phyloP scores from a whole-genome alignment of 306 rosid genomes.

The Cicer yamashitae region DNA sequence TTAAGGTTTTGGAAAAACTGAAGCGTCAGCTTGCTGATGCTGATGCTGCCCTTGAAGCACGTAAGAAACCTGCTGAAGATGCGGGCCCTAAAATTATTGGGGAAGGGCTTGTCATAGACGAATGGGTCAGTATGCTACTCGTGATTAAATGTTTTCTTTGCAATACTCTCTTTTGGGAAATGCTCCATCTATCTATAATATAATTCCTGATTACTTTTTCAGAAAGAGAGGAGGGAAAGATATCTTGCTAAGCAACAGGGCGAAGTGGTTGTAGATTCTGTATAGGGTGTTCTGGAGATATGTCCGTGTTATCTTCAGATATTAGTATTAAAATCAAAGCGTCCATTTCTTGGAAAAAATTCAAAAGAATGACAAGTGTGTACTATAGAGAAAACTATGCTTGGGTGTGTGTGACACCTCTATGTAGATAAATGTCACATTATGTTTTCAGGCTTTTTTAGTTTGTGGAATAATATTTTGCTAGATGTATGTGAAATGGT shows the following conservation, averaged over 20 bases:
- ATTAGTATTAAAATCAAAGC: slow-evolving; percentile 36
- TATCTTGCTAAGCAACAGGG: slow-evolving; percentile 92
- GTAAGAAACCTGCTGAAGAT: slow-evolving; percentile 82
- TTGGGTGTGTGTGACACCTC: slow-evolving; percentile 30
- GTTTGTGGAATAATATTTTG: slow-evolving; percentile 24
- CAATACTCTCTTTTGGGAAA: background rate
- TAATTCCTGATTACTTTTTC: slow-evolving; percentile 28
- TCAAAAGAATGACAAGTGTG: slow-evolving; percentile 40
- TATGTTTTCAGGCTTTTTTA: slow-evolving; percentile 36
- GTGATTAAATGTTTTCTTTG: background rate
- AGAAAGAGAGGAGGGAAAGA: slow-evolving; percentile 98
- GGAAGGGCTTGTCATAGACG: slow-evolving; percentile 96
- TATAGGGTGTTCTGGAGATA: slow-evolving; percentile 47
- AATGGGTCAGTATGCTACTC: slow-evolving; percentile 69
- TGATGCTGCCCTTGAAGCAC: slow-evolving; percentile 81
- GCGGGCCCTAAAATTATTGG: slow-evolving; percentile 79
- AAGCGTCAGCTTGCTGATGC: slow-evolving; percentile 85
- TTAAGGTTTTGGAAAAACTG: slow-evolving; percentile 75
- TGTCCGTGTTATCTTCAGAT: slow-evolving; percentile 34
- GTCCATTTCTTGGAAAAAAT: slow-evolving; percentile 29
- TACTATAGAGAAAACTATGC: slow-evolving; percentile 40
- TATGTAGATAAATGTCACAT: slow-evolving; percentile 60
- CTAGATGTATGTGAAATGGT: slow-evolving; percentile 25
- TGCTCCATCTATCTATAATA: slow-evolving; percentile 25
- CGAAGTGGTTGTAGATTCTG: slow-evolving; percentile 74